Evolutionary conservation across 2,329 filamentous ascomycete species (phyloP).

Genomic region (Penicillium janthinellum): DNA sequence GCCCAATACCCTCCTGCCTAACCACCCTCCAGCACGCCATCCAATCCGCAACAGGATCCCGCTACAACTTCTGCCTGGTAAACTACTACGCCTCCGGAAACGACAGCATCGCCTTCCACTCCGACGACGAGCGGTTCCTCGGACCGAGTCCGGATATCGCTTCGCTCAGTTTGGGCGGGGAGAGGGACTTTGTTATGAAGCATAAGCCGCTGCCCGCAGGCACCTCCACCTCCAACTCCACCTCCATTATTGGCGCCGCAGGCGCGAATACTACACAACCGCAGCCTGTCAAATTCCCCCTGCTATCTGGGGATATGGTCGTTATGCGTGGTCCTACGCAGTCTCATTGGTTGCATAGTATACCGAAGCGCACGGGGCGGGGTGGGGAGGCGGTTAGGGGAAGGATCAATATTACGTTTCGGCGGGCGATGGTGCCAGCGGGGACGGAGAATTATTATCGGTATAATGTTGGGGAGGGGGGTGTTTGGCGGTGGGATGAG

Average conservation of each 20-base stretch:
- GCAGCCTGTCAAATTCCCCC: slow-evolving; percentile 51
- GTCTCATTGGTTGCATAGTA: slow-evolving; percentile 73
- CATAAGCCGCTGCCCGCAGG: slow-evolving; percentile 60
- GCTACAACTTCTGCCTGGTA: slow-evolving; percentile 77
- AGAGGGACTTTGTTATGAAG: slow-evolving; percentile 76
- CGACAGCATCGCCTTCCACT: slow-evolving; percentile 78
- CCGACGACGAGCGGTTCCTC: slow-evolving; percentile 77
- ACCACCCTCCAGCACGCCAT: slow-evolving; percentile 63
- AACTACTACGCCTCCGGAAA: slow-evolving; percentile 80
- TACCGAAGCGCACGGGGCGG: slow-evolving; percentile 71
- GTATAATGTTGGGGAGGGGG: slow-evolving; percentile 75
- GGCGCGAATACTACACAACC: slow-evolving; percentile 20
- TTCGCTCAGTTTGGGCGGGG: slow-evolving; percentile 71
- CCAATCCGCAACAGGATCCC: slow-evolving; percentile 66
- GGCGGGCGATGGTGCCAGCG: slow-evolving; percentile 68
- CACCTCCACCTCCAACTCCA: too few species aligned
- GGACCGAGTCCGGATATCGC: slow-evolving; percentile 71
- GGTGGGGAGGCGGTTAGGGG: slow-evolving; percentile 59
- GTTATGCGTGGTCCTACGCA: slow-evolving; percentile 78
- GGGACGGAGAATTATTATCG: slow-evolving; percentile 83
- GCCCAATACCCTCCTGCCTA: slow-evolving; percentile 71
- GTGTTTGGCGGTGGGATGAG: slow-evolving; percentile 68
- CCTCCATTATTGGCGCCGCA: too few species aligned
- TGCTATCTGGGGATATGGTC: slow-evolving; percentile 74
- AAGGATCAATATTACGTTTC: slow-evolving; percentile 76